These are phyloP conservation scores for Candida schatavii DNA, from an alignment of 805 yeast genomes.

Conservation along the genomic window DNA sequence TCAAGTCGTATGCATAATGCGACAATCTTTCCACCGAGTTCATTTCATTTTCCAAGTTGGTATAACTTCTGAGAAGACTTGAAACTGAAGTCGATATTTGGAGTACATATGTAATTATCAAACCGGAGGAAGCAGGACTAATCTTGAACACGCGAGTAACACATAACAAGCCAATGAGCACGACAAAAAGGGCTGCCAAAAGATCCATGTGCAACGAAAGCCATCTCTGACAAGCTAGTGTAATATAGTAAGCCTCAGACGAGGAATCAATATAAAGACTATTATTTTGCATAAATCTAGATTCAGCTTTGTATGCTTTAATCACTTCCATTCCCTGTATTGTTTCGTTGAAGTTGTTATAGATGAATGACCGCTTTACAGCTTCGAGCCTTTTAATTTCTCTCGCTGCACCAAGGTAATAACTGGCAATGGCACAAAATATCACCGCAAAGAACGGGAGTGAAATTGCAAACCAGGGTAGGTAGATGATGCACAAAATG, in stretches of 20 bases:
- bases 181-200: constrained; percentile 47
- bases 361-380: constrained; percentile 62
- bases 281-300: constrained; percentile 47
- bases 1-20: constrained; percentile 47
- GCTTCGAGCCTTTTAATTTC: constrained; percentile 77
- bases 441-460: constrained; percentile 49
- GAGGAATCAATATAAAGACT: constrained; percentile 48
- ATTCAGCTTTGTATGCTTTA: constrained; percentile 50
- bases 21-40: constrained; percentile 48
- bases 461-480: constrained; percentile 73
- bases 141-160: constrained; percentile 17
- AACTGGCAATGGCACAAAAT: constrained; percentile 44
- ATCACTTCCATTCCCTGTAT: constrained; percentile 64
- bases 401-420: constrained; percentile 67
- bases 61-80: constrained; percentile 40
- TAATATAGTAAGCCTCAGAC: constrained; percentile 64
- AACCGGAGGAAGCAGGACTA: constrained; percentile 57
- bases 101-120: constrained; percentile 58
- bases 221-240: constrained; percentile 71
- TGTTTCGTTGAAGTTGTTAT: constrained; percentile 66
- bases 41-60: constrained; percentile 49
- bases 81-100: constrained; percentile 52
- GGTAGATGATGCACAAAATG: constrained; percentile 60
- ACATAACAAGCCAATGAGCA: constrained; percentile 42
- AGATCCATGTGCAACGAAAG: constrained; percentile 57